Percentiles rank a stretch among this genome's conserved stretches.
Conservation (phyloP, 2,329 filamentous ascomycete species). For the Calonectria multiphialidica region DNA sequence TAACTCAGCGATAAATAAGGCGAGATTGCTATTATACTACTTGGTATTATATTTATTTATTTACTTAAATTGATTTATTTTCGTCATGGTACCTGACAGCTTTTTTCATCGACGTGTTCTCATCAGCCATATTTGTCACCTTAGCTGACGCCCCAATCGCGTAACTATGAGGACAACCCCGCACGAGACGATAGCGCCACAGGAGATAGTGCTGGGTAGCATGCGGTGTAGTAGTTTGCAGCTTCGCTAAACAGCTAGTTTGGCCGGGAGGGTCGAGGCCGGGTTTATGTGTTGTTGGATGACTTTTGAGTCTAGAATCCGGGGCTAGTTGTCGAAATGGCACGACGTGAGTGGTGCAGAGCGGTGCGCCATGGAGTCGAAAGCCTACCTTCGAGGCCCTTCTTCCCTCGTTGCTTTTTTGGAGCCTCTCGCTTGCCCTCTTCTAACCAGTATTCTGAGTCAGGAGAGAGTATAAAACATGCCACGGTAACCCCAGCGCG, state of each 20-base stretch:
- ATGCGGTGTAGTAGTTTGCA: neutral
- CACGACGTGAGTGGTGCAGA: neutral
- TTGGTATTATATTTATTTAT: no score
- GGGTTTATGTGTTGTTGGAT: neutral
- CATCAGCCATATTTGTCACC: no score
- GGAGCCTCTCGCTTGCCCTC: neutral
- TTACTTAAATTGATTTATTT: no score
- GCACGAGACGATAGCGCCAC: neutral
- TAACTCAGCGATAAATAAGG: no score
- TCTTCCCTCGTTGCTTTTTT: neutral
- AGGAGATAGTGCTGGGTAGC: neutral
- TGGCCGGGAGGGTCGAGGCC: neutral
- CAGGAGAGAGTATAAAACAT: neutral
- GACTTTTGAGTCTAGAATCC: neutral
- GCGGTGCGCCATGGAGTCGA: neutral
- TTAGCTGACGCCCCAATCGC: neutral
- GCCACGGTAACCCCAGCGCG: conserved; percentile 13
- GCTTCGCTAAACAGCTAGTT: neutral
- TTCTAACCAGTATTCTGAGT: neutral
- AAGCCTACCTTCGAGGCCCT: neutral
- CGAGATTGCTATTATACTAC: no score
- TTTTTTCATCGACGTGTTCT: no score
- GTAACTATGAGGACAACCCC: neutral
- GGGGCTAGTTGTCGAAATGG: neutral
- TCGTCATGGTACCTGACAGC: no score